Percentiles rank a stretch among this genome's conserved stretches.
These are phyloP conservation scores for Phaeosphaeriaceae sp. DNA, from an alignment of 2,329 filamentous ascomycete species.

Conservation along the genomic window DNA sequence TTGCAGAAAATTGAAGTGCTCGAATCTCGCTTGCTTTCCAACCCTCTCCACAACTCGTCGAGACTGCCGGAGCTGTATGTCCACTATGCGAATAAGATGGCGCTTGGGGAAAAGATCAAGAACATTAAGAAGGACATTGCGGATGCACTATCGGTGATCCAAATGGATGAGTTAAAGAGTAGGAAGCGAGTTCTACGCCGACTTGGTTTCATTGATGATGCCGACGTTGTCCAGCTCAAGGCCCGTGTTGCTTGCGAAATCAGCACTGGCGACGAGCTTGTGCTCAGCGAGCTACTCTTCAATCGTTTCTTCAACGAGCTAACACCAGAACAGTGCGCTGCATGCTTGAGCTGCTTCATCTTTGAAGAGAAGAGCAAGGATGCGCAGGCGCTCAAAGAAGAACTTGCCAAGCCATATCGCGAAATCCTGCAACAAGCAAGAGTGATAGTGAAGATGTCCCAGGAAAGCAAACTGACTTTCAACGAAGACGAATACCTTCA, in stretches of 20 bases:
- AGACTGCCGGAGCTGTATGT: constrained; percentile 84
- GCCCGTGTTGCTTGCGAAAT: constrained; percentile 98
- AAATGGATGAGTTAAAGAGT: constrained; percentile 94
- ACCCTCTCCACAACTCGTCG: constrained; percentile 90
- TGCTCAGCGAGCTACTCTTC: constrained; percentile 91
- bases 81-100: constrained; percentile 82
- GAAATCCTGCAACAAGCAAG: constrained; percentile 88
- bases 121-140: constrained; percentile 84
- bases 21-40: constrained; percentile 85
- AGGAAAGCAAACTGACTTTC: constrained; percentile 91
- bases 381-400: constrained; percentile 73
- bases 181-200: constrained; percentile 94
- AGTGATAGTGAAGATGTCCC: constrained; percentile 88
- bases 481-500: constrained; percentile 94
- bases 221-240: constrained; percentile 94
- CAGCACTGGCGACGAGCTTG: constrained; percentile 91
- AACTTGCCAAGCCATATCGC: constrained; percentile 82
- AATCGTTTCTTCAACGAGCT: constrained; percentile 98
- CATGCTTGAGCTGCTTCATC: constrained; percentile 90
- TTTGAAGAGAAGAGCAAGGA: constrained; percentile 95
- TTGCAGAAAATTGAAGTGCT: constrained; percentile 91
- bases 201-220: constrained; percentile 93
- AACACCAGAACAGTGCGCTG: constrained; percentile 83
- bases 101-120: constrained; percentile 80
- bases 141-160: constrained; percentile 84